phyloP scores from a whole-genome alignment of 2,329 filamentous ascomycete species.

The Ophiostoma quercus region DNA sequence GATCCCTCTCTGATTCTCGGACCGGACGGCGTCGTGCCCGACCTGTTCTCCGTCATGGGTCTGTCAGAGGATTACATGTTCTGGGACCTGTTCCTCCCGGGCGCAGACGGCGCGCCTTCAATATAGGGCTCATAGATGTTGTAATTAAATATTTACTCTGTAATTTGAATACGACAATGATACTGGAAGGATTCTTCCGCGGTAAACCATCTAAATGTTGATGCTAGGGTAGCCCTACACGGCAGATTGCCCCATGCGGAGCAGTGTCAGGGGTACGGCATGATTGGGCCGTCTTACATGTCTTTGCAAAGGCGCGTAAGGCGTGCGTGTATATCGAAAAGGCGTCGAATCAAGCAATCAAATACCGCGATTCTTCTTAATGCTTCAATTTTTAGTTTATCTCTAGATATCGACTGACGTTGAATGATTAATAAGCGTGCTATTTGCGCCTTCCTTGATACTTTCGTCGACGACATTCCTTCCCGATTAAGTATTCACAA shows the following conservation, averaged over 20 bases:
- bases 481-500: neutral
- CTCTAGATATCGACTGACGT: neutral
- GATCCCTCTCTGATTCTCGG: neutral
- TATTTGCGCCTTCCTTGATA: neutral
- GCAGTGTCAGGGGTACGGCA: neutral
- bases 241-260: neutral
- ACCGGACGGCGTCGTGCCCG: conserved; percentile 10
- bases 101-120: neutral
- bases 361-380: neutral
- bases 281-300: neutral
- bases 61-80: conserved; percentile 23
- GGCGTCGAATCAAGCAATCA: too few relatives aligned
- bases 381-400: neutral
- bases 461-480: neutral
- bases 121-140: neutral
- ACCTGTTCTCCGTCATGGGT: conserved; percentile 22
- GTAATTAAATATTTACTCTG: too few relatives aligned
- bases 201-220: too few relatives aligned
- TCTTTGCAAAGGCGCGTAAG: neutral
- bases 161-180: too few relatives aligned
- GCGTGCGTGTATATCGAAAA: too few relatives aligned
- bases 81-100: conserved; percentile 22
- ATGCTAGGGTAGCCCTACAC: neutral
- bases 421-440: neutral
- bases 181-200: neutral